A percentile compares a stretch with the other conserved stretches of the same genome.
phyloP scores from a whole-genome alignment of 352 stramenopile species.

The Peronospora farinosa region DNA sequence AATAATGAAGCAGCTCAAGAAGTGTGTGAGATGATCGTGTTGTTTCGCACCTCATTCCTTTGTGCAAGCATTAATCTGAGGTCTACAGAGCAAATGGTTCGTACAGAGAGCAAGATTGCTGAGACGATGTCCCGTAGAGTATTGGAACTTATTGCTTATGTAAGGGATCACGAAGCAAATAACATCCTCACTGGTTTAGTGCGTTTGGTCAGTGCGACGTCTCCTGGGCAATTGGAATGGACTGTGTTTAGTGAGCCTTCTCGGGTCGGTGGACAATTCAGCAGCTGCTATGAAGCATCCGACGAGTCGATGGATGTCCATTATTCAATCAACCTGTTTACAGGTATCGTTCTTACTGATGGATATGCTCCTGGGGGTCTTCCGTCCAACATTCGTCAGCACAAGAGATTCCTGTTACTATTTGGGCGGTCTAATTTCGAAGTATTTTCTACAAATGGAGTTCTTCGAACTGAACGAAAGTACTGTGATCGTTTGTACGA shows the following conservation, averaged over 20 bases:
- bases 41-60: conserved; percentile 35
- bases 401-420: conserved; percentile 29
- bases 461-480: conserved; percentile 28
- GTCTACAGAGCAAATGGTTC: conserved; percentile 17
- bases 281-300: conserved; percentile 30
- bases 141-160: conserved; percentile 10
- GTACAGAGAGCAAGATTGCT: conserved; percentile 20
- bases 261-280: not conserved
- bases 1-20: conserved; percentile 14
- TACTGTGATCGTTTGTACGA: conserved; percentile 32
- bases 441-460: conserved; percentile 25
- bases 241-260: conserved; percentile 6
- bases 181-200: conserved; percentile 21
- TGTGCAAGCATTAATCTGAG: conserved; percentile 21
- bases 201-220: conserved; percentile 23
- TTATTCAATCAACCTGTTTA: conserved; percentile 52
- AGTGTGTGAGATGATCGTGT: conserved; percentile 40
- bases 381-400: conserved; percentile 27
- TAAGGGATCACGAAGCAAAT: conserved; percentile 2
- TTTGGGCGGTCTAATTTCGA: conserved; percentile 53
- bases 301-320: conserved; percentile 13
- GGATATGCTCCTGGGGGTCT: conserved; percentile 35
- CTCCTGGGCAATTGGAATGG: conserved; percentile 24
- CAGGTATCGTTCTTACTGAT: conserved; percentile 35
- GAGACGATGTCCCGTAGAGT: conserved; percentile 36